These are phyloP conservation scores for Globisporangium apiculatum DNA, from an alignment of 352 stramenopile genomes.

Conservation along the genomic window DNA sequence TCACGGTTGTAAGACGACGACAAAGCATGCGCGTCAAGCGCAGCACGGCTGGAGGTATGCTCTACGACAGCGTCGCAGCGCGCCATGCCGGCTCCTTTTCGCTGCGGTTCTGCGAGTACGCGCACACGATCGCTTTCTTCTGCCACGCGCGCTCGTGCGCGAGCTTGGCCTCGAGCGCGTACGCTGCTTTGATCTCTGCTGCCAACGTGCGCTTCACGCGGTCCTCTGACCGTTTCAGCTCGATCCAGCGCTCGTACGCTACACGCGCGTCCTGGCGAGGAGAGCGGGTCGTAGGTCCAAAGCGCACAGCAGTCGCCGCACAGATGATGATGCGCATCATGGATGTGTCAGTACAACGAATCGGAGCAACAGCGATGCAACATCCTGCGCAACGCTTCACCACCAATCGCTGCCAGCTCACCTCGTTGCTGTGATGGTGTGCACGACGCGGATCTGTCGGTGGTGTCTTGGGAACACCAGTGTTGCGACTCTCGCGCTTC, in stretches of 20 bases:
- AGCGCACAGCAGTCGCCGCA: background rate
- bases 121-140: constrained; percentile 63
- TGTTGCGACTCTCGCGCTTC: constrained; percentile 3
- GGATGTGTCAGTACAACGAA: background rate
- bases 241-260: constrained; percentile 37
- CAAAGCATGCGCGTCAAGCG: background rate
- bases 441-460: background rate
- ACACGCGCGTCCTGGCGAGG: background rate
- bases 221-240: constrained; percentile 39
- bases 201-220: constrained; percentile 25
- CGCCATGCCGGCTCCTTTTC: constrained; percentile 2
- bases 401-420: background rate
- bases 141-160: constrained; percentile 44
- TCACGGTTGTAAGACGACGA: background rate
- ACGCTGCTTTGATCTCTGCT: constrained; percentile 17
- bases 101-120: constrained; percentile 46
- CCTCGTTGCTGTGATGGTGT: background rate
- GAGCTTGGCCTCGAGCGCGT: constrained; percentile 23
- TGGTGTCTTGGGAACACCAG: background rate
- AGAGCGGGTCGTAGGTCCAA: background rate
- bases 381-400: no score
- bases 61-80: constrained; percentile 1
- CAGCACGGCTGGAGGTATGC: background rate
- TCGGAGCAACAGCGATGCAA: no score
- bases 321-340: background rate